Evolutionary conservation across 495 filamentous ascomycete species (phyloP).

Genomic region (Viridothelium virens): DNA sequence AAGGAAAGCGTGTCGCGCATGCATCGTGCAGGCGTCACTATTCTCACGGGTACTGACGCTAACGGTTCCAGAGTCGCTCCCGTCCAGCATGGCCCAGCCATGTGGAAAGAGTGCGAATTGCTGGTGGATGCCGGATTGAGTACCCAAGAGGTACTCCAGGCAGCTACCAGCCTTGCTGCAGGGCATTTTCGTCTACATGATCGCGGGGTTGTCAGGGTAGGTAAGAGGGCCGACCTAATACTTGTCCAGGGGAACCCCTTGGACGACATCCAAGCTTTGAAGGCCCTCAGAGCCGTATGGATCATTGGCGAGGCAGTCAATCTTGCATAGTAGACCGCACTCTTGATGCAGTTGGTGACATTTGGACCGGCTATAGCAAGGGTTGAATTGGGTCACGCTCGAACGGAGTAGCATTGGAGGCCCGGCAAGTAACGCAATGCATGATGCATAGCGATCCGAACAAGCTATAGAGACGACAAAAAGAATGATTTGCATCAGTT

Average conservation of each 20-base stretch:
- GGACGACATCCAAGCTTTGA: constrained; percentile 26
- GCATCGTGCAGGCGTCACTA: background rate
- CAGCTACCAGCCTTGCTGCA: constrained; percentile 30
- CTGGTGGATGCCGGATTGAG: constrained; percentile 26
- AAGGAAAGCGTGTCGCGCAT: background rate
- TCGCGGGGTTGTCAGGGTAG: constrained; percentile 28
- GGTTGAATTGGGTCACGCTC: background rate
- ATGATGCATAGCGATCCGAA: too few species aligned
- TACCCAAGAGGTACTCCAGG: constrained; percentile 28
- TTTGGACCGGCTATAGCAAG: background rate
- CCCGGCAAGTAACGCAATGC: too few species aligned
- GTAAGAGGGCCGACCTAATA: constrained; percentile 32
- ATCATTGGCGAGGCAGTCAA: background rate
- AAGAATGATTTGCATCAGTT: too few species aligned
- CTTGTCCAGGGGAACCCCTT: constrained; percentile 34
- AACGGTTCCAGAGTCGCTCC: background rate
- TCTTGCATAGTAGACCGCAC: background rate
- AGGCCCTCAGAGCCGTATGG: background rate
- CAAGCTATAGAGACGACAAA: too few species aligned
- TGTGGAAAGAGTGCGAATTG: background rate
- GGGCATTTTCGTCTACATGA: constrained; percentile 32
- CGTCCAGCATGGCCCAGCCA: background rate
- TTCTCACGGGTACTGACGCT: background rate
- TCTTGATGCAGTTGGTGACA: background rate
- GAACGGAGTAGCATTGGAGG: too few species aligned